A percentile compares a stretch with the other conserved stretches of the same genome.
These are phyloP conservation scores for Cladobotryum protrusum DNA, from an alignment of 2,329 filamentous ascomycete species.

Conservation along the genomic window DNA sequence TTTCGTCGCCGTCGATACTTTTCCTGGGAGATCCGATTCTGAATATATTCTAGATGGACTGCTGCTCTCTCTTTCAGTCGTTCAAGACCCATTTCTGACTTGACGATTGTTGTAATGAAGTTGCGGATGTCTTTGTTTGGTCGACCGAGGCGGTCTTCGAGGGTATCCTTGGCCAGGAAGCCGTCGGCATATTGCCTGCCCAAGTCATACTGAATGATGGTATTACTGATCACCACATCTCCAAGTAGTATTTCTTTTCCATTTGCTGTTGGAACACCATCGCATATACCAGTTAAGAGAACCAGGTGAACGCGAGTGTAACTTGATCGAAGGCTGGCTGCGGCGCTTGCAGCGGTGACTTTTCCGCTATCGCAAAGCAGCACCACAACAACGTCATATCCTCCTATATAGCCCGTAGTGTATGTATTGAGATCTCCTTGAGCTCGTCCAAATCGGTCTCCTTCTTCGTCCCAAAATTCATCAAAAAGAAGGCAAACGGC, in stretches of 20 bases:
- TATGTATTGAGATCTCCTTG: constrained; percentile 24
- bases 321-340: constrained; percentile 25
- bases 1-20: too few relatives aligned
- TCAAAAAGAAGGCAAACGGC: constrained; percentile 20
- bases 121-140: constrained; percentile 23
- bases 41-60: constrained; percentile 14
- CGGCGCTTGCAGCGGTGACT: constrained; percentile 18
- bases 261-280: constrained; percentile 24
- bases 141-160: constrained; percentile 21
- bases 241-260: constrained; percentile 21
- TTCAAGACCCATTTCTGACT: constrained; percentile 13
- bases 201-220: constrained; percentile 24
- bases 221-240: constrained; percentile 28
- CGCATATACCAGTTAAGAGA: constrained; percentile 36
- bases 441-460: constrained; percentile 16
- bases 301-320: constrained; percentile 28
- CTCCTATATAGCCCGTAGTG: constrained; percentile 22
- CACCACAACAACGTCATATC: constrained; percentile 24
- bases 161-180: constrained; percentile 20
- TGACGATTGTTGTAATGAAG: constrained; percentile 17
- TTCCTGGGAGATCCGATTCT: background rate
- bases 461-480: constrained; percentile 20
- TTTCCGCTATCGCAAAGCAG: constrained; percentile 24
- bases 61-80: constrained; percentile 9
- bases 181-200: constrained; percentile 19